Percentiles rank a stretch among this genome's conserved stretches.
Conservation (phyloP, 164 flowering plant genomes). For the Vitis vinifera region DNA sequence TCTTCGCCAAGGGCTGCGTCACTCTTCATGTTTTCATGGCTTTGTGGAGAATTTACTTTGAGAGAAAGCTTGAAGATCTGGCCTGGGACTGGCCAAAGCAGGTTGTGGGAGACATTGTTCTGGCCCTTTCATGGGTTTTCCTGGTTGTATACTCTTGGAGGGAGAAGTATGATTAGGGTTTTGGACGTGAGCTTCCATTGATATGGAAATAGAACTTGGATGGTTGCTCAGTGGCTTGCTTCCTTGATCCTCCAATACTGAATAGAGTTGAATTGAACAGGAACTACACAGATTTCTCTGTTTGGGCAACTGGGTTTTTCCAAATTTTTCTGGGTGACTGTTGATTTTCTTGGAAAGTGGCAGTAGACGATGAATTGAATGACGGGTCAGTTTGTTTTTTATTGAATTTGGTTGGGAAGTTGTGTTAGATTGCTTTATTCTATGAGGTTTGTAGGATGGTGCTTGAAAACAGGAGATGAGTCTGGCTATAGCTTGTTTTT, state of each 20-base stretch:
- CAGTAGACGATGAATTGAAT: too few relatives aligned
- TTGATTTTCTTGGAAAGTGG: too few relatives aligned
- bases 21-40: constrained; percentile 62
- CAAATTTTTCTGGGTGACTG: too few relatives aligned
- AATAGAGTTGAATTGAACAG: not conserved
- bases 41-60: constrained; percentile 75
- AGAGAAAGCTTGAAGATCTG: constrained; percentile 64
- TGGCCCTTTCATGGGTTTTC: constrained; percentile 79
- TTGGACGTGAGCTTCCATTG: too few relatives aligned
- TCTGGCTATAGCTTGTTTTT: not conserved
- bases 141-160: constrained; percentile 78
- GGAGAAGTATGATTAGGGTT: constrained; percentile 73
- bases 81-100: constrained; percentile 60
- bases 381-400: too few relatives aligned
- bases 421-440: too few relatives aligned
- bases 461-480: not conserved
- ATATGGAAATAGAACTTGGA: too few relatives aligned
- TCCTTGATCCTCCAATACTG: too few relatives aligned
- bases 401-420: too few relatives aligned
- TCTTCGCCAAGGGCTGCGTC: constrained; percentile 72
- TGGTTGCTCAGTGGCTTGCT: too few relatives aligned
- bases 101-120: constrained; percentile 58
- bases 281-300: not conserved
- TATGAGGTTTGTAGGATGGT: too few relatives aligned
- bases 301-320: too few relatives aligned